phyloP scores from a whole-genome alignment of 2,329 filamentous ascomycete species.

The Monosporascus sp. region DNA sequence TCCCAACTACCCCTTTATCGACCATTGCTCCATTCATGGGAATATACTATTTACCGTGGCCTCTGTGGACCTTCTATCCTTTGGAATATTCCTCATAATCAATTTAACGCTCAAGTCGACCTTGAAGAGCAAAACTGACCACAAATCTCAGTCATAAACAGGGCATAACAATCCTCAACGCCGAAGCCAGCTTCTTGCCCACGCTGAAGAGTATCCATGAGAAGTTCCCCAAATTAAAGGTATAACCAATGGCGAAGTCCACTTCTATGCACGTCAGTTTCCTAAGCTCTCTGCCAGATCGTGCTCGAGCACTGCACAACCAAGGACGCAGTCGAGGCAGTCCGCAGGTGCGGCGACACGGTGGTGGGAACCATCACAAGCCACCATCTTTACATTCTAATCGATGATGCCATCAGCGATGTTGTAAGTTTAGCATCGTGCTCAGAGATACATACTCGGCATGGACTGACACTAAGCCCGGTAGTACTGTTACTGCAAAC shows the following conservation, averaged over 20 bases:
- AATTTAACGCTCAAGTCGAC: too few species aligned
- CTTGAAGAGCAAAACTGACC: not conserved
- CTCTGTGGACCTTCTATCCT: too few species aligned
- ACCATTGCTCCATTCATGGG: not conserved
- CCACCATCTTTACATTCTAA: slow-evolving; percentile 56
- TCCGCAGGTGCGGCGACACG: slow-evolving; percentile 53
- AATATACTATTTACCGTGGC: too few species aligned
- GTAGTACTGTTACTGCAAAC: slow-evolving; percentile 65
- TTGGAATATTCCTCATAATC: too few species aligned
- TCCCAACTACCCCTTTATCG: not conserved
- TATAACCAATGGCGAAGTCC: slow-evolving; percentile 24
- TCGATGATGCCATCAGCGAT: slow-evolving; percentile 36
- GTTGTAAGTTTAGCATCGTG: not conserved
- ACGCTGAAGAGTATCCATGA: slow-evolving; percentile 54
- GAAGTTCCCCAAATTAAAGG: slow-evolving; percentile 34
- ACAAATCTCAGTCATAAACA: slow-evolving; percentile 7
- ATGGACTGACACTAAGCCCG: slow-evolving; percentile 37
- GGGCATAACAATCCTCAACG: slow-evolving; percentile 47
- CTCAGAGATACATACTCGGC: not conserved
- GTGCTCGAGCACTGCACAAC: slow-evolving; percentile 62
- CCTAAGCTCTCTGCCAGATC: slow-evolving; percentile 9
- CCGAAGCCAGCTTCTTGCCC: slow-evolving; percentile 61
- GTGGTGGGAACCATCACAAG: slow-evolving; percentile 62
- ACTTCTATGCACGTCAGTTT: too few species aligned
- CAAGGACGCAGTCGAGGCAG: slow-evolving; percentile 55